Conservation (phyloP, 2,329 filamentous ascomycete species). For the Graphilbum fragrans region DNA sequence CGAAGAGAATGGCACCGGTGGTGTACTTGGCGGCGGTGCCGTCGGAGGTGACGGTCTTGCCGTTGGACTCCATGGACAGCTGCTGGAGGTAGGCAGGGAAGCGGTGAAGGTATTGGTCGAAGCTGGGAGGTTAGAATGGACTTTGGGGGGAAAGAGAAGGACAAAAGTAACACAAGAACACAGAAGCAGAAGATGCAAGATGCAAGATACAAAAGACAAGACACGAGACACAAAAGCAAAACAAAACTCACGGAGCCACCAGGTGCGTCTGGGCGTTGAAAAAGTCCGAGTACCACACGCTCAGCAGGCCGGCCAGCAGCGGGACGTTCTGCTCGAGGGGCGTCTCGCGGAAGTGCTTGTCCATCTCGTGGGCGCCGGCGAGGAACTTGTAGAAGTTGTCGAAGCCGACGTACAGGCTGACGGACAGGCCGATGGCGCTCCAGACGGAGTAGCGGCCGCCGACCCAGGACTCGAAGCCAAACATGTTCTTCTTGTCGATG, state of each 20-base stretch:
- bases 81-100: conserved; percentile 99
- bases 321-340: conserved; percentile 94
- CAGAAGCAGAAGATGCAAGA: not conserved
- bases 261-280: conserved; percentile 97
- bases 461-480: conserved; percentile 97
- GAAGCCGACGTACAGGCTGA: conserved; percentile 88
- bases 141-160: not conserved
- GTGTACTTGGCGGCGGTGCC: conserved; percentile 91
- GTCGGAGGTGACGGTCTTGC: conserved; percentile 89
- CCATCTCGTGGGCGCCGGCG: conserved; percentile 89
- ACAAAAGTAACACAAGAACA: not conserved
- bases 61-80: conserved; percentile 98
- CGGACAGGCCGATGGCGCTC: conserved; percentile 94
- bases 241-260: conserved; percentile 69
- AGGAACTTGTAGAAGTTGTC: conserved; percentile 98
- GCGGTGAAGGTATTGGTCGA: conserved; percentile 97
- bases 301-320: conserved; percentile 78
- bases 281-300: conserved; percentile 98
- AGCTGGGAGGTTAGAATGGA: conserved; percentile 34
- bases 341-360: conserved; percentile 90
- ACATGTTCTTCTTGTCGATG: conserved; percentile 99
- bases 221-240: not conserved
- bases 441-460: conserved; percentile 97
- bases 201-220: not conserved
- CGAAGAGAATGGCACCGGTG: conserved; percentile 89